Conservation (phyloP, 352 stramenopile species). For the Phytophthora syringae region DNA sequence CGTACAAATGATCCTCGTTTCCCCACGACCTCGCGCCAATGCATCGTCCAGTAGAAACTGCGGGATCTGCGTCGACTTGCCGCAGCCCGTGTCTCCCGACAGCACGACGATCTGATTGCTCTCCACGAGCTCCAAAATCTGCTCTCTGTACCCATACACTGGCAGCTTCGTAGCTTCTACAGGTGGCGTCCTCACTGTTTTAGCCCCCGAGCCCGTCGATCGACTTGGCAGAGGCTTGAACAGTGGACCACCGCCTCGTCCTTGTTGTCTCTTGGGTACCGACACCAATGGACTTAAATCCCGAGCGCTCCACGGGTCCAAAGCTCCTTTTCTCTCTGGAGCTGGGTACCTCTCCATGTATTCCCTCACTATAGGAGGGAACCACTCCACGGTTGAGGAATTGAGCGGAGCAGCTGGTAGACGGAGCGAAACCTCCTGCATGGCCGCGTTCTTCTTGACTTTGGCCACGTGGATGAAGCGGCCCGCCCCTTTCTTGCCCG, state of each 20-base stretch:
- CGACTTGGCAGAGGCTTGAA: slow-evolving; percentile 54
- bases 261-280: slow-evolving; percentile 19
- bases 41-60: slow-evolving; percentile 93
- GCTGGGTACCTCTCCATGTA: slow-evolving; percentile 58
- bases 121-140: slow-evolving; percentile 69
- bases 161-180: slow-evolving; percentile 50
- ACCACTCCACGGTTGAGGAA: slow-evolving; percentile 38
- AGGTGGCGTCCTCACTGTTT: slow-evolving; percentile 22
- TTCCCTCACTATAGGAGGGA: slow-evolving; percentile 45
- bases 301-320: slow-evolving; percentile 43
- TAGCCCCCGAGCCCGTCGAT: not conserved
- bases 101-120: slow-evolving; percentile 92
- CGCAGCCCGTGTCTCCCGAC: slow-evolving; percentile 95
- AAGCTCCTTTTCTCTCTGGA: not conserved
- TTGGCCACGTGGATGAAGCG: slow-evolving; percentile 85
- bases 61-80: slow-evolving; percentile 93
- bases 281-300: slow-evolving; percentile 22
- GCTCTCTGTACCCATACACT: slow-evolving; percentile 62
- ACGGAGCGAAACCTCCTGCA: slow-evolving; percentile 73
- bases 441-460: slow-evolving; percentile 84
- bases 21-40: slow-evolving; percentile 61
- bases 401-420: slow-evolving; percentile 46
- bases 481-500: slow-evolving; percentile 58
- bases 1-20: slow-evolving; percentile 90
- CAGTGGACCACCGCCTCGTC: slow-evolving; percentile 22